phyloP scores from a whole-genome alignment of 2,329 filamentous ascomycete genomes.

The Arthrobotrys sinensis region DNA sequence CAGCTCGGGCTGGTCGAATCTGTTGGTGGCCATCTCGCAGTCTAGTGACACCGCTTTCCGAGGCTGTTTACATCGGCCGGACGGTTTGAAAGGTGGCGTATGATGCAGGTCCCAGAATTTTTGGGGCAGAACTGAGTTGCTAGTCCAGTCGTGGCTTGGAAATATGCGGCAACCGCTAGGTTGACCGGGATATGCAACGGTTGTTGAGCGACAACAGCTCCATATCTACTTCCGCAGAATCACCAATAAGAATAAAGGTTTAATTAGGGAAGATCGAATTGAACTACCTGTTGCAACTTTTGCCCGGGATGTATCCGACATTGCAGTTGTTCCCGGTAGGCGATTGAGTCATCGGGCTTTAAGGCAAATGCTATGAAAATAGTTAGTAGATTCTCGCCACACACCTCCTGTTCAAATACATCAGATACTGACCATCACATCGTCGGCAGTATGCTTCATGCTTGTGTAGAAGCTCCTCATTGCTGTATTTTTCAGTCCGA shows the following conservation, averaged over 20 bases:
- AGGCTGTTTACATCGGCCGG: not conserved
- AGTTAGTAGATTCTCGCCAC: not conserved
- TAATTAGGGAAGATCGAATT: not conserved
- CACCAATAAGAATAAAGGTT: not conserved
- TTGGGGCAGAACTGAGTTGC: constrained; percentile 37
- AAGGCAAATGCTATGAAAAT: constrained; percentile 43
- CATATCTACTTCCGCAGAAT: constrained; percentile 17
- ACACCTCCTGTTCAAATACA: not conserved
- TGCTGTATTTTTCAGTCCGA: constrained; percentile 32
- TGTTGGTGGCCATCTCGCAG: constrained; percentile 73
- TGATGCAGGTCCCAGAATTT: constrained; percentile 52
- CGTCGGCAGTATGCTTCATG: constrained; percentile 46
- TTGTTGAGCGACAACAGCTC: constrained; percentile 43
- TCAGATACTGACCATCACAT: constrained; percentile 44
- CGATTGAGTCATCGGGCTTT: constrained; percentile 31
- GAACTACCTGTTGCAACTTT: constrained; percentile 34
- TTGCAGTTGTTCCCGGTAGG: constrained; percentile 27
- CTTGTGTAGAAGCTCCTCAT: constrained; percentile 45
- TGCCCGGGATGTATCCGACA: constrained; percentile 47
- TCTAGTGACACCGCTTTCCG: constrained; percentile 69
- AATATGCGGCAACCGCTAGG: constrained; percentile 43
- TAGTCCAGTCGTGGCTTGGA: constrained; percentile 46
- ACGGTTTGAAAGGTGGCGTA: constrained; percentile 37
- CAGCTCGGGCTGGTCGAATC: constrained; percentile 70
- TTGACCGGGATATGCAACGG: constrained; percentile 37